Conservation (phyloP, 768 basidiomycete species). For the Russula vinacea region DNA sequence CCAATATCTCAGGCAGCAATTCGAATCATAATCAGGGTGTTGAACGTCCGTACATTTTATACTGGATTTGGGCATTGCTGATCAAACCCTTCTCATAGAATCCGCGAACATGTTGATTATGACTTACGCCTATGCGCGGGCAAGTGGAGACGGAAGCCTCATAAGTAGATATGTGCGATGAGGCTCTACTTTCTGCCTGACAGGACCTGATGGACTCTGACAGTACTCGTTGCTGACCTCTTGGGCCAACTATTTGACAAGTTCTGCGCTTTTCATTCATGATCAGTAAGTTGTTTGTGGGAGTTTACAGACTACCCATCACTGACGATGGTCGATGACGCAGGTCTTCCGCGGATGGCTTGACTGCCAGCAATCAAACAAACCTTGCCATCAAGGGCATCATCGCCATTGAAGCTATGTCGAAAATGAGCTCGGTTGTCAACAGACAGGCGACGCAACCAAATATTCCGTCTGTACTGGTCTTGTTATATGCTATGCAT, state of each 20-base stretch:
- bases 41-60: conserved; percentile 17
- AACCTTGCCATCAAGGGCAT: conserved; percentile 72
- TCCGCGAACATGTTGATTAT: conserved; percentile 40
- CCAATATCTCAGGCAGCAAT: conserved; percentile 16
- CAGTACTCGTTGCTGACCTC: conserved; percentile 34
- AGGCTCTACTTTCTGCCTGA: neutral
- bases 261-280: conserved; percentile 49
- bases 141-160: conserved; percentile 32
- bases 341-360: conserved; percentile 22
- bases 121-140: conserved; percentile 34
- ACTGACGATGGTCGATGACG: conserved; percentile 12
- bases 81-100: conserved; percentile 23
- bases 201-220: neutral
- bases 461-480: conserved; percentile 33
- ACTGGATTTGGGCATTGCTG: neutral
- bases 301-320: conserved; percentile 42
- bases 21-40: conserved; percentile 13
- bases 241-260: conserved; percentile 37
- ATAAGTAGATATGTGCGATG: conserved; percentile 31
- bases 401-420: conserved; percentile 62
- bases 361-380: conserved; percentile 50
- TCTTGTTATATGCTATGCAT: neutral
- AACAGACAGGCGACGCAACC: conserved; percentile 26
- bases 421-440: conserved; percentile 44
- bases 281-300: conserved; percentile 50